A percentile compares a stretch with the other conserved stretches of the same genome.
These are phyloP conservation scores for Asterophora lycoperdoides DNA, from an alignment of 768 basidiomycete species.

Conservation along the genomic window DNA sequence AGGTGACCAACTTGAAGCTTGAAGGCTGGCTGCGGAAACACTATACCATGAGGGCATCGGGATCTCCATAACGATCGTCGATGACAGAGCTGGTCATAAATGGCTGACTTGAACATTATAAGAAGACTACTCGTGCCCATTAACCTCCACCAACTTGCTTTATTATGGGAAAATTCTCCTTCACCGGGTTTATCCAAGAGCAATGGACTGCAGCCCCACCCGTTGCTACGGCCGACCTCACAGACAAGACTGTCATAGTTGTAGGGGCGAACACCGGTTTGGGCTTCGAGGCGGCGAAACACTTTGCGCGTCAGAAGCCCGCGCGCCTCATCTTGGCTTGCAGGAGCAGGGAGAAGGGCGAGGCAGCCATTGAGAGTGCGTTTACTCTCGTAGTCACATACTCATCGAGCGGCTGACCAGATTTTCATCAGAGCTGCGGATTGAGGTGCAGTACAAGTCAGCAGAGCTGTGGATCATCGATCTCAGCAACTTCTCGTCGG, in stretches of 20 bases:
- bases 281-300: conserved; percentile 43
- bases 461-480: conserved; percentile 40
- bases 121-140: no score
- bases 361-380: conserved; percentile 33
- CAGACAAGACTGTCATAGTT: conserved; percentile 45
- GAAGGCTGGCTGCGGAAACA: no score
- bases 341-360: conserved; percentile 30
- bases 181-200: conserved; percentile 13
- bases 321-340: conserved; percentile 36
- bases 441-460: conserved; percentile 28
- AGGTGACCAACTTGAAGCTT: no score
- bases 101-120: not conserved
- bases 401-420: not conserved
- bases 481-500: conserved; percentile 35
- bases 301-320: conserved; percentile 42
- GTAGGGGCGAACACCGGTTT: conserved; percentile 48
- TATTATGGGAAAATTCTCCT: conserved; percentile 18
- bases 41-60: no score
- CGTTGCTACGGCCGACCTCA: conserved; percentile 31
- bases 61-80: no score
- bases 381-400: not conserved
- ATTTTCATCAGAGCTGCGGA: conserved; percentile 20
- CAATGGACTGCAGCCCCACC: conserved; percentile 24
- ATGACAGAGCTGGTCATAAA: no score
- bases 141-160: not conserved